These are phyloP conservation scores for Podaxis sp. DNA, from an alignment of 768 basidiomycete species.

Conservation along the genomic window DNA sequence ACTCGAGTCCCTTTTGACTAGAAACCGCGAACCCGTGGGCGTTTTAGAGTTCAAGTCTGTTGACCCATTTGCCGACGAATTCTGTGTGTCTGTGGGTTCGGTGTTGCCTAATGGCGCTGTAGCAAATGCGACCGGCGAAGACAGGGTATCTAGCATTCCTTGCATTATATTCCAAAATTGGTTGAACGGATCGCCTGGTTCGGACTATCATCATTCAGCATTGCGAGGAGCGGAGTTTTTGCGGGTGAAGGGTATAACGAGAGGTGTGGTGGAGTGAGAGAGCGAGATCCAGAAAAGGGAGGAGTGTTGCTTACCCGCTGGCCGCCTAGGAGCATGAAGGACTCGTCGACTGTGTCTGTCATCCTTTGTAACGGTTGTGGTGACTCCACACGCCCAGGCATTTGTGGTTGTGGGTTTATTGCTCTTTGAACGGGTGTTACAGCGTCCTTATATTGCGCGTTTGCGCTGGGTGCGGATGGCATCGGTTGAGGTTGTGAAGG, in stretches of 20 bases:
- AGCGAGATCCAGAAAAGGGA: conserved; percentile 4
- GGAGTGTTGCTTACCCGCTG: conserved; percentile 52
- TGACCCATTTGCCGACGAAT: conserved; percentile 11
- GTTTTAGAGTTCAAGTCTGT: conserved; percentile 16
- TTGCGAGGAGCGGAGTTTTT: not conserved
- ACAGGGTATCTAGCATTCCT: conserved; percentile 81
- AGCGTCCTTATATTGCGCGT: conserved; percentile 22
- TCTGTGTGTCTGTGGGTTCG: conserved; percentile 21
- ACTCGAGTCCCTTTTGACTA: conserved; percentile 30
- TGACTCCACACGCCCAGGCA: conserved; percentile 37
- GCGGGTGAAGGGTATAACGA: not conserved
- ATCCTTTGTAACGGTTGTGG: conserved; percentile 31
- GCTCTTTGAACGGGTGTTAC: conserved; percentile 14
- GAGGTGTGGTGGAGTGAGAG: not conserved
- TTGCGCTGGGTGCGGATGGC: conserved; percentile 23
- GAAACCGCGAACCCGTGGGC: conserved; percentile 18
- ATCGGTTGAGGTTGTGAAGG: conserved; percentile 67
- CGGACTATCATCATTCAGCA: conserved; percentile 41
- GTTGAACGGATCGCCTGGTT: conserved; percentile 84
- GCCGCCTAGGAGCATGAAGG: conserved; percentile 80
- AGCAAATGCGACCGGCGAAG: conserved; percentile 57
- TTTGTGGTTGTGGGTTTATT: conserved; percentile 24
- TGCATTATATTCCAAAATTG: conserved; percentile 89
- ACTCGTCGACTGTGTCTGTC: conserved; percentile 73
- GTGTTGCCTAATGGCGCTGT: conserved; percentile 64